These are phyloP conservation scores for Bolboschoenoplectus hybrid DNA, from an alignment of 202 grass and related monocot species.

Conservation along the genomic window DNA sequence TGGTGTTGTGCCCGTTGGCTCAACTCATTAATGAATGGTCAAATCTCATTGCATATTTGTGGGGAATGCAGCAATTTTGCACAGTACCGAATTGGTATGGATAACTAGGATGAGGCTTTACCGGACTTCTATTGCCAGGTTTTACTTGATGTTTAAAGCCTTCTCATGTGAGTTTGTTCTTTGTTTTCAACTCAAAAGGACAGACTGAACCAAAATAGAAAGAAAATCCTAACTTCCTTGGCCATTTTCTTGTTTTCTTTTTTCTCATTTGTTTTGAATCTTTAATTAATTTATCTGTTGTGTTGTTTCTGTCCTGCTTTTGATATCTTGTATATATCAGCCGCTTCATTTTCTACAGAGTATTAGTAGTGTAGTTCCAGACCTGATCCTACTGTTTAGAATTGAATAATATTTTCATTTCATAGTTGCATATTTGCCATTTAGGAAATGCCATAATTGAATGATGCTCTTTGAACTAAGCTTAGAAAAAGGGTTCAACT, in stretches of 20 bases:
- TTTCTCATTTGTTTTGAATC: background rate
- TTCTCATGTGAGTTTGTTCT: background rate
- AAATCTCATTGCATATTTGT: background rate
- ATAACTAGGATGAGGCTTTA: background rate
- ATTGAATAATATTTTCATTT: background rate
- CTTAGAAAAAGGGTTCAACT: too few relatives aligned
- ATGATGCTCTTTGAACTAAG: background rate
- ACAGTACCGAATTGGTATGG: background rate
- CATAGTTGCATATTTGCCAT: background rate
- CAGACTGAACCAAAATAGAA: too few relatives aligned
- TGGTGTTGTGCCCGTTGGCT: background rate
- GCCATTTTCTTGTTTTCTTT: background rate
- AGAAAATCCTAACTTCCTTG: background rate
- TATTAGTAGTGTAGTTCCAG: background rate
- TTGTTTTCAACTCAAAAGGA: too few relatives aligned
- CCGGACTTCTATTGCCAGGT: too few relatives aligned
- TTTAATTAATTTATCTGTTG: background rate
- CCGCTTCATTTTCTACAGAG: background rate
- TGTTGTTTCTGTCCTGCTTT: background rate
- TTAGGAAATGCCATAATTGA: background rate
- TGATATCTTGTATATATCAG: background rate
- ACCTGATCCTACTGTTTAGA: background rate
- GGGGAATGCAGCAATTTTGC: too few relatives aligned
- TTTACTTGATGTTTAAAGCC: too few relatives aligned
- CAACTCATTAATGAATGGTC: background rate